phyloP scores from a whole-genome alignment of 148 eudicot species.

The Camellia japonica region DNA sequence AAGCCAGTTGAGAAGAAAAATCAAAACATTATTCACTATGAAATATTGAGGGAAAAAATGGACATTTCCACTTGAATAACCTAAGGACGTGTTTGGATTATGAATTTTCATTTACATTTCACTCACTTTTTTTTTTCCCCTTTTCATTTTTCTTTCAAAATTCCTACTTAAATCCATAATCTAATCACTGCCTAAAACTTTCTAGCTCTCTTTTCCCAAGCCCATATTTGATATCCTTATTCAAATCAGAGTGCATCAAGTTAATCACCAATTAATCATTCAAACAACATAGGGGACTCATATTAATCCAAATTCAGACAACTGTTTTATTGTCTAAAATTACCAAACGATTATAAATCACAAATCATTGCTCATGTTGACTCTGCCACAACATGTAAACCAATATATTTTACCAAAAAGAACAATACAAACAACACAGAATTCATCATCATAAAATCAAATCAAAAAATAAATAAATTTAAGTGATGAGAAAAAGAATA shows the following conservation, averaged over 20 bases:
- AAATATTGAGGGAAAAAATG: too few relatives aligned
- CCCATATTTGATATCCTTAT: neutral
- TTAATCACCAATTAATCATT: neutral
- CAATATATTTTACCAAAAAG: neutral
- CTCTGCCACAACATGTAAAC: neutral
- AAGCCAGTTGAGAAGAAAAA: too few relatives aligned
- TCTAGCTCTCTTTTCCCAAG: neutral
- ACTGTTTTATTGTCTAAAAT: neutral
- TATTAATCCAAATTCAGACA: too few relatives aligned
- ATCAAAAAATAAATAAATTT: too few relatives aligned
- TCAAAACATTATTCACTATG: too few relatives aligned
- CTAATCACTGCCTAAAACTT: too few relatives aligned
- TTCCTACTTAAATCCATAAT: too few relatives aligned
- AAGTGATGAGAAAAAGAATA: neutral
- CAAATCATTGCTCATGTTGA: neutral
- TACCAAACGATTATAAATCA: neutral
- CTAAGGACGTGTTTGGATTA: too few relatives aligned
- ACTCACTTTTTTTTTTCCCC: too few relatives aligned
- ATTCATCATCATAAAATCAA: neutral
- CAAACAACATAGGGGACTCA: too few relatives aligned
- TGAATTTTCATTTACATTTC: too few relatives aligned
- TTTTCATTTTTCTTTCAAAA: too few relatives aligned
- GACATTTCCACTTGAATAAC: neutral
- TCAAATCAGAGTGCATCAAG: neutral
- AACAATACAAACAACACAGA: neutral